Base-by-base conservation (phyloP, 2,329 filamentous ascomycete genomes). In the Hortaea sp. region DNA sequence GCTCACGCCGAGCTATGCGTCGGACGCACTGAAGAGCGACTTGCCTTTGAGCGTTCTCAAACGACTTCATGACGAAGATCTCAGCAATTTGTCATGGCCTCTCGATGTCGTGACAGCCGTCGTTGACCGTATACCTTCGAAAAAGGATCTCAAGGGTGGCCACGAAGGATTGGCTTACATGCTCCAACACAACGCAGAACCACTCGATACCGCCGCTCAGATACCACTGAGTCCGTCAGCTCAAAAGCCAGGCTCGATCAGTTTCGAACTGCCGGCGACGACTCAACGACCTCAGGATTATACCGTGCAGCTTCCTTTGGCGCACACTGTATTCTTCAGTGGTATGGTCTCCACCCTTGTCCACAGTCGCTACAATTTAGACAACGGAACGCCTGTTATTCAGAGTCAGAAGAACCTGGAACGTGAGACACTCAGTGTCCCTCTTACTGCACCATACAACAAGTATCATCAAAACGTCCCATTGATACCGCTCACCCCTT, bases 271-370 rank as follows among this genome's bases (percentile, higher is more conserved):
- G 6, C 44, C 49, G 30, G 11, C 12, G 11, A 29, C n/a, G 30
- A 42, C 30, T 27, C 4, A 27, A 29, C 37, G 46, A 13, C 38
- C 35, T n/a, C 35, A 3, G n/a, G 6, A 39, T 1, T 45, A 45
- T 34, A 43, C 32, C 32, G 40, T 63, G 2, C 61, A 66, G 48
- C 35, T 89, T 1, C 85, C 85, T 1, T 68, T 92, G 28, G 82
- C 86, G 37, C 86, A 88, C 57, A 94, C 87, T 0, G 68, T 88
- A 5, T 92, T 92, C 59, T 77, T 81, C 35, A 90, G 82, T 49
- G 83, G 80, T 40, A 71, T 69, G 28, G 69, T 69, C 1, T 81
- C 81, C 2, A 84, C 79, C 1, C 64, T 86, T 6, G 59, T 57
- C 20, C 51, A 57, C 39, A 58, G 46, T 5, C 48, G 39, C 9